Conservation (phyloP, 1,139 yeast genomes). For the Yamadazyma friedrichii region DNA sequence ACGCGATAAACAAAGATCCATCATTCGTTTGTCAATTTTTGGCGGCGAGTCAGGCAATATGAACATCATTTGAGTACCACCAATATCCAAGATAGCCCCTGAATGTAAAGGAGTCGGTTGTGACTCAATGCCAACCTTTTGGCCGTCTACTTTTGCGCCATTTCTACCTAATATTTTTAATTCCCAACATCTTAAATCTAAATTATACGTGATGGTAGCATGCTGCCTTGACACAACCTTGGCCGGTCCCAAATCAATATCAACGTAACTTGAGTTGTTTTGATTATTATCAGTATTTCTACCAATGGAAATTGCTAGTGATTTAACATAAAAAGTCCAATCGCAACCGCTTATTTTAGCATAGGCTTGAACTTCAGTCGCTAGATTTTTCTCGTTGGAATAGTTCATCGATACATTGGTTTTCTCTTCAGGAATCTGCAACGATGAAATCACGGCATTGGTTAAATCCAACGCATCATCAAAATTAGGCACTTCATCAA, state of each 20-base stretch:
- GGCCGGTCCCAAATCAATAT: conserved; percentile 94
- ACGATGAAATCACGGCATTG: conserved; percentile 50
- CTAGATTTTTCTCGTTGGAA: conserved; percentile 70
- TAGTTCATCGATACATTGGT: conserved; percentile 49
- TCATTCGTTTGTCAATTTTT: conserved; percentile 49
- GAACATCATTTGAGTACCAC: conserved; percentile 99
- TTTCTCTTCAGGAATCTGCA: conserved; percentile 47
- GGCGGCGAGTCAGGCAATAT: conserved; percentile 93
- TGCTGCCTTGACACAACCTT: conserved; percentile 91
- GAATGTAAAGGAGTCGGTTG: conserved; percentile 62
- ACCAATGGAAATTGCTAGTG: conserved; percentile 77
- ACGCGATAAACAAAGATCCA: conserved; percentile 36
- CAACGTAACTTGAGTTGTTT: conserved; percentile 39
- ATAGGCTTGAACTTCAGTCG: conserved; percentile 90
- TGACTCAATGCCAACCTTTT: conserved; percentile 52
- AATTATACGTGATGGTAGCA: conserved; percentile 78
- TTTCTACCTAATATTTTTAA: conserved; percentile 80
- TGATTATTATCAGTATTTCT: conserved; percentile 63
- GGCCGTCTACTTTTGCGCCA: conserved; percentile 86
- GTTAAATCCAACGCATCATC: conserved; percentile 55
- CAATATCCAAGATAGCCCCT: conserved; percentile 88
- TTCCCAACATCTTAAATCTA: conserved; percentile 80
- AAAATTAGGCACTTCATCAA: conserved; percentile 27
- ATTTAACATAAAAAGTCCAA: conserved; percentile 93
- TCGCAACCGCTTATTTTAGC: conserved; percentile 91